A percentile compares a stretch with the other conserved stretches of the same genome.
phyloP scores from a whole-genome alignment of 1,284 basidiomycete genomes.

The Heterobasidion occidentale region DNA sequence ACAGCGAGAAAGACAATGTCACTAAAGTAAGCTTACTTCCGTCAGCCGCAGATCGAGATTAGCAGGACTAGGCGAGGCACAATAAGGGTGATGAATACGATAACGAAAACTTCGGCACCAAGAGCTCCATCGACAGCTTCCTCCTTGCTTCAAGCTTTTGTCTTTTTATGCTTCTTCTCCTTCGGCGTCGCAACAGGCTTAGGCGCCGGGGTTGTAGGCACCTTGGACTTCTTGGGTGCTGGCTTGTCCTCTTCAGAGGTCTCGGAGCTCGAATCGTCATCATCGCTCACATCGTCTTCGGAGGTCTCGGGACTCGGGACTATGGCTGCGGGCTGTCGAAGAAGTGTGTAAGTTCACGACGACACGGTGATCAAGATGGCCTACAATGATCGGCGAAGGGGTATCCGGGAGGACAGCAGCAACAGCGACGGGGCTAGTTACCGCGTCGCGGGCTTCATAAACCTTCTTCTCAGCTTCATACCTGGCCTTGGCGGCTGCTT shows the following conservation, averaged over 20 bases:
- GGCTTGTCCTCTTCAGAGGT: background rate
- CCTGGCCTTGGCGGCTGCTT: slow-evolving; percentile 26
- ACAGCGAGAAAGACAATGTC: background rate
- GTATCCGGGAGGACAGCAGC: slow-evolving; percentile 6
- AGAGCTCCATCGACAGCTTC: background rate
- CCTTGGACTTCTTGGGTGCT: slow-evolving; percentile 21
- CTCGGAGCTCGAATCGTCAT: background rate
- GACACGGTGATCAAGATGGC: background rate
- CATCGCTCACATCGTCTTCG: background rate
- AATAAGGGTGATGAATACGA: slow-evolving; percentile 4
- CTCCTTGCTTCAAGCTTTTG: slow-evolving; percentile 13
- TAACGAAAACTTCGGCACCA: background rate
- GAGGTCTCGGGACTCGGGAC: background rate
- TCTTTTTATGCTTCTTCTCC: slow-evolving; percentile 21
- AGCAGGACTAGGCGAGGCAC: background rate
- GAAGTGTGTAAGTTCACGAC: background rate
- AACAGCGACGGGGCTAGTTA: slow-evolving; percentile 3
- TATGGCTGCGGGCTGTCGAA: background rate
- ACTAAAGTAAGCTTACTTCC: background rate
- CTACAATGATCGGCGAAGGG: slow-evolving; percentile 11
- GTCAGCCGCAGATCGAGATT: background rate
- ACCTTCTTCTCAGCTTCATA: slow-evolving; percentile 25
- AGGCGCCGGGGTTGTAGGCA: slow-evolving; percentile 1
- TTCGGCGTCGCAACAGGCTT: slow-evolving; percentile 7
- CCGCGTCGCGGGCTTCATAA: slow-evolving; percentile 18